Evolutionary conservation across 352 stramenopile species (phyloP), one percentile per base, ranked within the genome.

Genomic region (Blastocystis hominis): DNA sequence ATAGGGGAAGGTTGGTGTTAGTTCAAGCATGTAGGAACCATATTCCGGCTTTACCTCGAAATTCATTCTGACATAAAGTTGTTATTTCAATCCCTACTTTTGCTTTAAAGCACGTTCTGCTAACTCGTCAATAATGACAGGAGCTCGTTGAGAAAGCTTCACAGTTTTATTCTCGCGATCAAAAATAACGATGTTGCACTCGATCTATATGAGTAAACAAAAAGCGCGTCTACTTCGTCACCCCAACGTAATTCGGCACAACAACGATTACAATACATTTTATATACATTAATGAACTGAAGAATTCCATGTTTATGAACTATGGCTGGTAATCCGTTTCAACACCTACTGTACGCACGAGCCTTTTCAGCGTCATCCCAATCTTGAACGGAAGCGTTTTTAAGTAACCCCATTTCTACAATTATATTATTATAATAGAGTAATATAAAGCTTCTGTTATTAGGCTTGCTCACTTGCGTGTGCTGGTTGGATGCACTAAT

Each of bases 21-120:
- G 94, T 91, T 99, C 97, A 30, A 99, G 95, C 97, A 99, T 99
- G 96, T 97, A 99, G 13, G 94, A 92, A 56, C 97, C 97, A 90
- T 98, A 99, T 90, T 99, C 97, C 46, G 96, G 97, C 89, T 99
- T 79, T 53, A 61, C 88, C 55, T 86, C 50, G 50, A 89, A 84
- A 20, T 88, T 75, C n/a, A 61, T 76, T 62, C 79, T 76, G 61
- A 87, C 30, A 15, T 89, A 47, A 81, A 79, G 42, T 78, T 40
- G 47, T 9, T 59, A 15, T 7, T 47, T 88, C 34, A 38, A 55
- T 24, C 69, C 50, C 59, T 79, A 76, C 54, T 88, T 84, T 36
- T 53, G 56, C 20, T 56, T 75, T 24, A 81, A 66, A 13, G 47
- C 59, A 40, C 88, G 17, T 20, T 84, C 66, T 7, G 40, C 61